Conservation (phyloP, 768 basidiomycete species). For the Mrakia gelida region DNA sequence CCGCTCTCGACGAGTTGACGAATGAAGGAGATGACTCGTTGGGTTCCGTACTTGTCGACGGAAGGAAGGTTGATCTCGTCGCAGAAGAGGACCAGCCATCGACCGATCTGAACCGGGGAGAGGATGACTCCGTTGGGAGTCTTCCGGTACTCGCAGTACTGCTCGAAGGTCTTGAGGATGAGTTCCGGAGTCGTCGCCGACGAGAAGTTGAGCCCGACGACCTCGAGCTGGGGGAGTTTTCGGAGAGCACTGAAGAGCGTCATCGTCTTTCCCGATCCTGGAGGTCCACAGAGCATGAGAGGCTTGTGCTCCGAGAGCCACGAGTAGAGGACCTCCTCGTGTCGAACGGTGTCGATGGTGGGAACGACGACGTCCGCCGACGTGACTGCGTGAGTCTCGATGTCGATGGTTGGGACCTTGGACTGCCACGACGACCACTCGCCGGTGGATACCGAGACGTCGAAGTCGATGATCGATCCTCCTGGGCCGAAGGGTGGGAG, state of each 20-base stretch:
- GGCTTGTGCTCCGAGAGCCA: slow-evolving; percentile 99
- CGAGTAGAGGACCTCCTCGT: slow-evolving; percentile 96
- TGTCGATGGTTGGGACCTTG: slow-evolving; percentile 88
- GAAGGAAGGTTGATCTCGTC: slow-evolving; percentile 99
- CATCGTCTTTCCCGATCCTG: slow-evolving; percentile 99
- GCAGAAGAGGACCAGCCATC: slow-evolving; percentile 99
- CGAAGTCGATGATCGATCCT: slow-evolving; percentile 87
- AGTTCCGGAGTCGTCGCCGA: slow-evolving; percentile 97
- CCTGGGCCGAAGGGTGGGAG: slow-evolving; percentile 70
- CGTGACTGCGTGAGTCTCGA: slow-evolving; percentile 92
- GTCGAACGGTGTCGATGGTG: slow-evolving; percentile 95
- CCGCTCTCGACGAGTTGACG: slow-evolving; percentile 91
- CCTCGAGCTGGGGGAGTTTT: slow-evolving; percentile 97
- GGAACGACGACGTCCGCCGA: slow-evolving; percentile 96
- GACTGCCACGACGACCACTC: slow-evolving; percentile 92
- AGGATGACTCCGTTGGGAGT: slow-evolving; percentile 97
- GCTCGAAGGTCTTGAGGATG: slow-evolving; percentile 98
- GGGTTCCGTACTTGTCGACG: slow-evolving; percentile 95
- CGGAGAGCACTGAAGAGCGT: slow-evolving; percentile 95
- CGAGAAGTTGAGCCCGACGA: slow-evolving; percentile 98
- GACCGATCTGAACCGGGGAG: slow-evolving; percentile 87
- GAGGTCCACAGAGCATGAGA: slow-evolving; percentile 94
- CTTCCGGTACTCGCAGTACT: slow-evolving; percentile 98
- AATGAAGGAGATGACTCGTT: slow-evolving; percentile 96
- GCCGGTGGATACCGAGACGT: slow-evolving; percentile 77